Base-by-base conservation (phyloP, 805 yeast species). In the Pichia eremophila region DNA sequence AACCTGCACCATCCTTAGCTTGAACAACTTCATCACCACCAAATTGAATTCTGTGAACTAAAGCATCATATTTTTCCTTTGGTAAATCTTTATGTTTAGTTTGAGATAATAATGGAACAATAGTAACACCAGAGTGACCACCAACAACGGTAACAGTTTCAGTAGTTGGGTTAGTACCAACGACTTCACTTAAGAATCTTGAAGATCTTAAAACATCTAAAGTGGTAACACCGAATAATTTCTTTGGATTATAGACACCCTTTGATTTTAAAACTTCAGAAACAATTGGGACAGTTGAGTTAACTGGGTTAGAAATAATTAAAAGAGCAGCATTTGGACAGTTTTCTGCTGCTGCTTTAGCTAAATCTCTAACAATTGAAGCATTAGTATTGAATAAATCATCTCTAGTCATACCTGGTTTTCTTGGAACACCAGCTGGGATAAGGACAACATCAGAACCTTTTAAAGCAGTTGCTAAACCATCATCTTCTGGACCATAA, bases 351-450 rank as follows among this genome's bases (percentile, higher is more conserved):
- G 79, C 79, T 46, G 89, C 85, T 70, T 82, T 75, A 65, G 95
- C 95, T 68, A 90, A 77, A 69, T 86, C 96, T 67, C 93, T 82
- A 54, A 90, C 96, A 68, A 90, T 90, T 45, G 95, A 83, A 46
- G 97, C 97, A 65, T 90, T 90, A 74, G 95, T 90, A 76, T 86
- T 83, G 83, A 90, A 90, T 62, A 90, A 76, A 67, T 90, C 97
- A 68, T 90, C 97, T 77, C 97, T 85, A 64, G 96, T 87, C 97
- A 90, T 90, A 69, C 97, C 97, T 58, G 97, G 97, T 75, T 89
- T 90, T 80, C 95, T 86, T 75, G 95, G 97, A 50, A 90, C 95
- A 75, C 97, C 97, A 49, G 97, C 97, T 65, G 97, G 96, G 69
- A 90, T 86, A 50, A 90, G 78, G 46, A 90, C 90, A 51, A 90